These are phyloP conservation scores for Zygotorulaspora florentina DNA, from an alignment of 805 yeast species.

Conservation along the genomic window DNA sequence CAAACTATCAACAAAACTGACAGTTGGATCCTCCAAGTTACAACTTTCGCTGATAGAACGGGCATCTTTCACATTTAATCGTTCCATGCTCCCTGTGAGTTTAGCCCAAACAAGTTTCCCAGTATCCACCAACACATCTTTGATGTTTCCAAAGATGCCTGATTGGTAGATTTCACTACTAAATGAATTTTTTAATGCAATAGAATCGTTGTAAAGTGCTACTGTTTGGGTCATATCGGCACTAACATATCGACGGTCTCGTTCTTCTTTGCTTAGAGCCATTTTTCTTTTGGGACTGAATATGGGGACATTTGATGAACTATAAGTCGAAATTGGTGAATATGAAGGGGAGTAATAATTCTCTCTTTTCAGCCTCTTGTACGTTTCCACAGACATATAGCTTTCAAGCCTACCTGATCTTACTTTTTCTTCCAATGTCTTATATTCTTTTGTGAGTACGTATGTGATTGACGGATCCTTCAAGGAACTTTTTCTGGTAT, in stretches of 20 bases:
- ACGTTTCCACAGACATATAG: slow-evolving; percentile 17
- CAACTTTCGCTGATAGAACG: neutral
- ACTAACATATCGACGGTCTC: slow-evolving; percentile 2
- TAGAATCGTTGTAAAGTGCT: neutral
- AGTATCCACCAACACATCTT: slow-evolving; percentile 9
- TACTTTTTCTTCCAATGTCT: neutral
- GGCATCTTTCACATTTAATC: neutral
- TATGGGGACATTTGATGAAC: slow-evolving; percentile 17
- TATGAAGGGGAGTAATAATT: slow-evolving; percentile 21
- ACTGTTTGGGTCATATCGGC: neutral
- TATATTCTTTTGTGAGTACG: neutral
- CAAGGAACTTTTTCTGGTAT: neutral
- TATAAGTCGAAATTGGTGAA: slow-evolving; percentile 21
- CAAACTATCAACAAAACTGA: neutral
- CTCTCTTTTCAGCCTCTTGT: slow-evolving; percentile 15
- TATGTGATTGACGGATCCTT: neutral
- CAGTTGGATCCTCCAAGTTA: neutral
- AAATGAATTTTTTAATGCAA: slow-evolving; percentile 1
- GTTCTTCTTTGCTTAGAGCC: slow-evolving; percentile 6
- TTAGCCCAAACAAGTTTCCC: slow-evolving; percentile 14
- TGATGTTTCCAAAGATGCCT: slow-evolving; percentile 8
- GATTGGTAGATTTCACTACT: neutral
- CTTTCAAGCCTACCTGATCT: neutral
- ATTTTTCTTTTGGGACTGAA: slow-evolving; percentile 23
- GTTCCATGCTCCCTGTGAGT: neutral